These are phyloP conservation scores for Ophiostoma himal-ulmi DNA, from an alignment of 2,329 filamentous ascomycete genomes.

Conservation along the genomic window DNA sequence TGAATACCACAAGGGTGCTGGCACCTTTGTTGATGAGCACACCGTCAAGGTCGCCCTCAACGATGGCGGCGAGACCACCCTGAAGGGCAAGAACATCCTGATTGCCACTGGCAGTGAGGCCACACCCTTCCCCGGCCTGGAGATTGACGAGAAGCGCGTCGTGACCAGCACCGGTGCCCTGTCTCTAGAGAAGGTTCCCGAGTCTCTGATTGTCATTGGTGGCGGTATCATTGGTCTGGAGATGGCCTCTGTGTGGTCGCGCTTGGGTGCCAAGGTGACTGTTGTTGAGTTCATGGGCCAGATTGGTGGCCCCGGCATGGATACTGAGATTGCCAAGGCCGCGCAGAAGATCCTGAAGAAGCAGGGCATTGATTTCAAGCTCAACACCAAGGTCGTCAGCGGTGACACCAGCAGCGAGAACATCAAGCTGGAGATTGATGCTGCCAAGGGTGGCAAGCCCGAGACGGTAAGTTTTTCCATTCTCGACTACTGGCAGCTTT, in stretches of 20 bases:
- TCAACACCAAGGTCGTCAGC: slow-evolving; percentile 86
- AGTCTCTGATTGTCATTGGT: slow-evolving; percentile 95
- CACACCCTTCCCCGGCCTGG: slow-evolving; percentile 91
- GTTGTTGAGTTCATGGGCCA: slow-evolving; percentile 94
- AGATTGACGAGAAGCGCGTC: slow-evolving; percentile 95
- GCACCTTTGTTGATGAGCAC: slow-evolving; percentile 79
- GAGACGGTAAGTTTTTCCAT: slow-evolving; percentile 61
- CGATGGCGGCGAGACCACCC: slow-evolving; percentile 82
- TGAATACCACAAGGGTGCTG: slow-evolving; percentile 93
- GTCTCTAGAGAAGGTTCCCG: slow-evolving; percentile 80
- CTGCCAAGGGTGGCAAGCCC: slow-evolving; percentile 92
- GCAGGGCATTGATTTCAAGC: slow-evolving; percentile 98
- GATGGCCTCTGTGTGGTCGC: slow-evolving; percentile 97
- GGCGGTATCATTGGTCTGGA: slow-evolving; percentile 98
- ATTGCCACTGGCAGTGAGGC: slow-evolving; percentile 95
- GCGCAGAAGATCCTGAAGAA: slow-evolving; percentile 89
- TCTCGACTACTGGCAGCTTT: slow-evolving; percentile 18
- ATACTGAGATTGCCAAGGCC: slow-evolving; percentile 83
- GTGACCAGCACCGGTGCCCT: slow-evolving; percentile 95
- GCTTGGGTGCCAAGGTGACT: slow-evolving; percentile 88
- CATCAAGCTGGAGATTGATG: slow-evolving; percentile 78
- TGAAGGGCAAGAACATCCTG: slow-evolving; percentile 93
- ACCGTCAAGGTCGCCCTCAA: slow-evolving; percentile 85
- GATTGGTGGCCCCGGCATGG: slow-evolving; percentile 98
- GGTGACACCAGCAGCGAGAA: slow-evolving; percentile 74